These are phyloP conservation scores for Fusarium cyanostomum DNA, from an alignment of 2,329 filamentous ascomycete genomes.

Conservation along the genomic window DNA sequence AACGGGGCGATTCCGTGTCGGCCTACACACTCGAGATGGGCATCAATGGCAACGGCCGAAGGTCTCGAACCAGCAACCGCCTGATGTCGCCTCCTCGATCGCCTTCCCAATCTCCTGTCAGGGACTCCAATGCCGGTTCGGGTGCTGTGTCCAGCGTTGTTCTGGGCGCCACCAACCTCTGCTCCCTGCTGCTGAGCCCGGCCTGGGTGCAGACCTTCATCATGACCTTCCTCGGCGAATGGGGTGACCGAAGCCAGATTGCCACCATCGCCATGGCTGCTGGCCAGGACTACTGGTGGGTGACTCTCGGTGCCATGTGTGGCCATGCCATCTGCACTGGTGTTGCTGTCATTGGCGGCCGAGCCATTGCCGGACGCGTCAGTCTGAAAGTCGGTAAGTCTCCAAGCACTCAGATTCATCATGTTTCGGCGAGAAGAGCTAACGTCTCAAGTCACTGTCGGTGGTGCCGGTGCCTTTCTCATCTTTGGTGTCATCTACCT, in stretches of 20 bases:
- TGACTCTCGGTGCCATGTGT: slow-evolving; percentile 85
- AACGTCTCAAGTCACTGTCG: slow-evolving; percentile 78
- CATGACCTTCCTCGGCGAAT: slow-evolving; percentile 99
- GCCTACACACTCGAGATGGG: slow-evolving; percentile 85
- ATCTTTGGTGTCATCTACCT: slow-evolving; percentile 93
- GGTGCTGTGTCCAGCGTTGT: slow-evolving; percentile 53
- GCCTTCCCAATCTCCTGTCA: slow-evolving; percentile 77
- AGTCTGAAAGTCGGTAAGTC: slow-evolving; percentile 94
- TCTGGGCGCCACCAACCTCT: slow-evolving; percentile 82
- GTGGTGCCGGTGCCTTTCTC: slow-evolving; percentile 89
- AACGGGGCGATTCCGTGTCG: slow-evolving; percentile 71
- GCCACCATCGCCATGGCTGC: slow-evolving; percentile 99
- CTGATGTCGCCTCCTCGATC: slow-evolving; percentile 84
- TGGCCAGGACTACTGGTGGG: slow-evolving; percentile 99
- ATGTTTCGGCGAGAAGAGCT: slow-evolving; percentile 17
- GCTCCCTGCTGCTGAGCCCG: slow-evolving; percentile 87
- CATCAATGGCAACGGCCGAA: slow-evolving; percentile 65
- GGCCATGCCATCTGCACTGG: slow-evolving; percentile 93
- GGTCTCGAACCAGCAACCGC: slow-evolving; percentile 77
- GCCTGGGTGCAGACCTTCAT: slow-evolving; percentile 99
- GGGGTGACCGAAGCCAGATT: slow-evolving; percentile 97
- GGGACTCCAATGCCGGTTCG: slow-evolving; percentile 62
- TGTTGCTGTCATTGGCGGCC: slow-evolving; percentile 88
- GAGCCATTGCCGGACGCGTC: slow-evolving; percentile 91
- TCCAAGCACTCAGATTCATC: not conserved